These are phyloP conservation scores for Zygoascus hellenicus DNA, from an alignment of 1,139 yeast genomes.

Conservation along the genomic window DNA sequence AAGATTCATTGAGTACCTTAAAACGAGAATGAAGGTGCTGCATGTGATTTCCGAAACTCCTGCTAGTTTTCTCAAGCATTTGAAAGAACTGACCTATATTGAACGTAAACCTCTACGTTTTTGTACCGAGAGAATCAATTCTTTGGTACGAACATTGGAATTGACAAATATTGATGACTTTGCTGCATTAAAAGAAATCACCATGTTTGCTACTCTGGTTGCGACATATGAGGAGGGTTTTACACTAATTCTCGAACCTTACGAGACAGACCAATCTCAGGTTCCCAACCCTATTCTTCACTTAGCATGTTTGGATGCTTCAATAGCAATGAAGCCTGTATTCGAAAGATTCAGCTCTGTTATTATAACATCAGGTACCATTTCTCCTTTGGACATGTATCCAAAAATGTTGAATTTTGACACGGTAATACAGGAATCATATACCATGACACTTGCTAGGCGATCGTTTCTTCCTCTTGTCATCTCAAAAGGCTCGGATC, in stretches of 20 bases:
- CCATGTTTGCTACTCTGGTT: constrained; percentile 92
- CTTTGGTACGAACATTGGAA: constrained; percentile 84
- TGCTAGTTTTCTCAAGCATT: constrained; percentile 80
- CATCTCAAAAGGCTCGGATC: constrained; percentile 96
- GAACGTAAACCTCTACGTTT: constrained; percentile 87
- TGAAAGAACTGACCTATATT: constrained; percentile 87
- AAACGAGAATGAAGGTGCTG: constrained; percentile 94
- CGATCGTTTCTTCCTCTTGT: constrained; percentile 91
- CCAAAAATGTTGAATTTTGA: constrained; percentile 95
- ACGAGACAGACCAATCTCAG: constrained; percentile 93
- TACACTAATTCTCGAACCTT: constrained; percentile 86
- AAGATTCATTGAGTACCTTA: constrained; percentile 86
- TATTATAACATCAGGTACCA: constrained; percentile 94
- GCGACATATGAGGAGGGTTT: constrained; percentile 95
- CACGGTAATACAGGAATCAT: constrained; percentile 90
- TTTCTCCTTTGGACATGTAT: constrained; percentile 97
- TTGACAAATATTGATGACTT: constrained; percentile 86
- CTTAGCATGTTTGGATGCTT: constrained; percentile 93
- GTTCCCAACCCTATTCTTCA: constrained; percentile 97
- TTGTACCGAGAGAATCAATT: constrained; percentile 84
- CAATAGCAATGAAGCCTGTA: constrained; percentile 95
- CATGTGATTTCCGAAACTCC: constrained; percentile 98
- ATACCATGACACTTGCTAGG: constrained; percentile 90
- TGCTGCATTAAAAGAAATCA: constrained; percentile 88
- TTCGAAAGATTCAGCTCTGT: constrained; percentile 93